Base-by-base conservation (phyloP, 1,284 basidiomycete genomes). In the Baeospora myosura region DNA sequence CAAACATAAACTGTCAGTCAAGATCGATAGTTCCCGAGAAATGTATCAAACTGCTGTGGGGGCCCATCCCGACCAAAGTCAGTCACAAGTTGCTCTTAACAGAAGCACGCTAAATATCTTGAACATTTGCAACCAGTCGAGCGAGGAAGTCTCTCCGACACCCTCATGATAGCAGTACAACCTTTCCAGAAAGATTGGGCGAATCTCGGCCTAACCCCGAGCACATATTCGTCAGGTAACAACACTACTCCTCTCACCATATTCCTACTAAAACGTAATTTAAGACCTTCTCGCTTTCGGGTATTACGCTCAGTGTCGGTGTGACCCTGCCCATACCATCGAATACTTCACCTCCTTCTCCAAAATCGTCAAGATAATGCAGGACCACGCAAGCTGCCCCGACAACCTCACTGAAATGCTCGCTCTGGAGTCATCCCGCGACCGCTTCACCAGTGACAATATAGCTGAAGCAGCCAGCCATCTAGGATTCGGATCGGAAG, bases 251-350 rank as follows among this genome's bases (percentile, higher is more conserved):
- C 24, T 34, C 28, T 26, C 23, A 16, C 38, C 47, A 18, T 18
- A 42, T 16, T 39, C 32, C 47, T 21, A 43, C 31, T 30, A 21
- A 42, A 34, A 34, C 10, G n/a, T 20, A 16, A 11, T 29, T 6
- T 38, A 46, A 88, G 86, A 82, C 20, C 63, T 85, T 5, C 68
- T 89, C 38, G 65, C 65, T n/a, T 88, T 84, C 55, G 83, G 77
- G 0, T 89, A 88, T 53, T 62, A 80, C 41, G 78, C 82, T 0
- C 84, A 88, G 58, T 82, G 78, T 53, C 81, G 85, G 44, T 89
- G 86, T 57, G 77, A 87, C 52, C 84, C 85, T 20, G 61, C 55
- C 2, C 58, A 68, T 30, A 88, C 84, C 0, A 50, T 74, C 3
- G 54, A 62, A 11, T 82, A 86, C 56, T 87, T 83, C 59, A 71